These are phyloP conservation scores for Neopestalotiopsis clavispora DNA, from an alignment of 2,329 filamentous ascomycete species.

Conservation along the genomic window DNA sequence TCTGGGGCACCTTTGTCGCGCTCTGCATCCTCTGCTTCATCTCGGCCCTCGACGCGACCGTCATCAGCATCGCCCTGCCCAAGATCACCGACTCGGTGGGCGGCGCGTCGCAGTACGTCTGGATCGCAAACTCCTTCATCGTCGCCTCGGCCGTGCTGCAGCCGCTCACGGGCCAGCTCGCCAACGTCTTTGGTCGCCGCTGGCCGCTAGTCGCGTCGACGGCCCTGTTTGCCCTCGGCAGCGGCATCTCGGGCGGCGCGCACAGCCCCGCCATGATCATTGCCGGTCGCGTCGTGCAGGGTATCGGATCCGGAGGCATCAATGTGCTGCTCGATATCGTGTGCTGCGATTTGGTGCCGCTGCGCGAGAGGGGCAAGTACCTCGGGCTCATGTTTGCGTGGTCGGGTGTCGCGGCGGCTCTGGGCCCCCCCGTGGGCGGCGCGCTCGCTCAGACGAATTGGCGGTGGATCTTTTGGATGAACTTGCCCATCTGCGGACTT, in stretches of 20 bases:
- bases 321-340: conserved; percentile 50
- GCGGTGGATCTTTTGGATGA: conserved; percentile 10
- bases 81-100: conserved; percentile 10
- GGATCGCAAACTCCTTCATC: conserved; percentile 13
- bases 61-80: conserved; percentile 11
- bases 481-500: neutral
- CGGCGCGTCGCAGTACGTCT: conserved; percentile 10
- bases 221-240: neutral
- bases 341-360: conserved; percentile 51
- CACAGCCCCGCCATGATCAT: conserved; percentile 42
- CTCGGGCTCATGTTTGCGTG: conserved; percentile 36
- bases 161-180: neutral
- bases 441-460: conserved; percentile 13
- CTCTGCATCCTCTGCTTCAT: conserved; percentile 2
- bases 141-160: conserved; percentile 1
- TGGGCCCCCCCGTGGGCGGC: conserved; percentile 34
- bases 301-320: conserved; percentile 35
- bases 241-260: conserved; percentile 8
- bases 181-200: neutral
- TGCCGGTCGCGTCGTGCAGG: conserved; percentile 44
- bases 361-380: conserved; percentile 47
- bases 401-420: conserved; percentile 34
- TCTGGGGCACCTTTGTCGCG: neutral
- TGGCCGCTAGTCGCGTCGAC: neutral
- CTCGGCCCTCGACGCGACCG: conserved; percentile 6